phyloP scores from a whole-genome alignment of 306 rosid species.

The Vicia villosa region DNA sequence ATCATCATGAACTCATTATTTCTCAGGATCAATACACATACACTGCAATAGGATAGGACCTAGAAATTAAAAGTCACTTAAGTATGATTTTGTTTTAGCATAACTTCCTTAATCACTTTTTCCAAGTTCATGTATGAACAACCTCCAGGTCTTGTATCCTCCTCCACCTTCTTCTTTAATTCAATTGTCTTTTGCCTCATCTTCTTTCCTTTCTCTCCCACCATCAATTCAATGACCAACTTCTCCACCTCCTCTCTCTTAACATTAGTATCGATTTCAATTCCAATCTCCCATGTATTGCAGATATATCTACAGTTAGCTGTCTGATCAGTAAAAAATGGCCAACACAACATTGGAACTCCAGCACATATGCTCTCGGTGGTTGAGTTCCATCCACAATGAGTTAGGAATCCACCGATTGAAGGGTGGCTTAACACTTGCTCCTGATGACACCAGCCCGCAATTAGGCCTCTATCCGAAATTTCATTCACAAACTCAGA shows the following conservation, averaged over 20 bases:
- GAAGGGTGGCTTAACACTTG: constrained; percentile 38
- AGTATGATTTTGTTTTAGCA: background rate
- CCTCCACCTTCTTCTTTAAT: constrained; percentile 31
- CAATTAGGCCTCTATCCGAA: background rate
- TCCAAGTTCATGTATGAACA: constrained; percentile 23
- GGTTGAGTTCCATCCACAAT: constrained; percentile 47
- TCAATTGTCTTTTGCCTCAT: constrained; percentile 34
- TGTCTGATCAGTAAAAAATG: constrained; percentile 36
- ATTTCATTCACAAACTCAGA: constrained; percentile 8
- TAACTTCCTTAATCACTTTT: constrained; percentile 31
- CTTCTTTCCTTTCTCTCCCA: constrained; percentile 41
- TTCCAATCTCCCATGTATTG: constrained; percentile 40
- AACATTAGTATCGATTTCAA: constrained; percentile 32
- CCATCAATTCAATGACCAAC: constrained; percentile 42
- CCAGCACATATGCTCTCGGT: constrained; percentile 35
- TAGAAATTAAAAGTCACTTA: background rate
- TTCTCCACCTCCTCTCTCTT: constrained; percentile 42
- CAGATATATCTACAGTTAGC: constrained; percentile 27
- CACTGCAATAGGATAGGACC: no score
- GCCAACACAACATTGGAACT: constrained; percentile 47
- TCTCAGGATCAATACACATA: no score
- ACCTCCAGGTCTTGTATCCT: constrained; percentile 35
- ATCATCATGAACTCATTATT: no score
- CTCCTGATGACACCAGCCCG: constrained; percentile 41
- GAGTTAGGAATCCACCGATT: constrained; percentile 37